These are phyloP conservation scores for Diaporthe australafricana DNA, from an alignment of 2,329 filamentous ascomycete genomes.

Conservation along the genomic window DNA sequence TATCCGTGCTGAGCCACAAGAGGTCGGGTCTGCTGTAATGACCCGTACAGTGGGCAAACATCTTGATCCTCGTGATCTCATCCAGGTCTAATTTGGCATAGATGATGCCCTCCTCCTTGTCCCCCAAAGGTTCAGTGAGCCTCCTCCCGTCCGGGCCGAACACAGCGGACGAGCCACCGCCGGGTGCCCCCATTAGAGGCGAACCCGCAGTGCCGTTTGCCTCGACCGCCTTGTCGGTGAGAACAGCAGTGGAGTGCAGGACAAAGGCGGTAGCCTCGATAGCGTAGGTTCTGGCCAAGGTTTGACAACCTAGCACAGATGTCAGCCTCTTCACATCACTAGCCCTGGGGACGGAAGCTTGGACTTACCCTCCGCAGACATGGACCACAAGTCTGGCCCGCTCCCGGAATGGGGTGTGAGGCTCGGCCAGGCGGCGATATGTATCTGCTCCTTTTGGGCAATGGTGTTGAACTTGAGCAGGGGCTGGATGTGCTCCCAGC, in stretches of 20 bases:
- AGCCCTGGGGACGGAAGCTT: background rate
- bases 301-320: constrained; percentile 48
- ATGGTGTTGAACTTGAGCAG: constrained; percentile 60
- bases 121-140: constrained; percentile 36
- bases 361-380: constrained; percentile 42
- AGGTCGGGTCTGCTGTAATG: constrained; percentile 34
- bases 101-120: constrained; percentile 20
- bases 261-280: constrained; percentile 68
- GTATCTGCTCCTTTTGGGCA: constrained; percentile 57
- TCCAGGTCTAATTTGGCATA: constrained; percentile 28
- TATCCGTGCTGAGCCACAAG: constrained; percentile 41
- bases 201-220: constrained; percentile 8
- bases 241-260: constrained; percentile 61
- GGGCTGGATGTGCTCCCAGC: constrained; percentile 64
- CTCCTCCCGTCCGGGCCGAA: constrained; percentile 41
- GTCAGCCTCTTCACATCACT: background rate
- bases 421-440: constrained; percentile 61
- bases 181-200: constrained; percentile 37
- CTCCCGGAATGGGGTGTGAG: constrained; percentile 3
- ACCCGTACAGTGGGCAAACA: constrained; percentile 28
- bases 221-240: constrained; percentile 20
- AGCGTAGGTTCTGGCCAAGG: constrained; percentile 64
- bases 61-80: constrained; percentile 26
- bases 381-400: constrained; percentile 43
- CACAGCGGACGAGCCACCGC: constrained; percentile 41